These are phyloP conservation scores for Echinochloa phyllopogon DNA, from an alignment of 176 grass and related monocot genomes.

Conservation along the genomic window DNA sequence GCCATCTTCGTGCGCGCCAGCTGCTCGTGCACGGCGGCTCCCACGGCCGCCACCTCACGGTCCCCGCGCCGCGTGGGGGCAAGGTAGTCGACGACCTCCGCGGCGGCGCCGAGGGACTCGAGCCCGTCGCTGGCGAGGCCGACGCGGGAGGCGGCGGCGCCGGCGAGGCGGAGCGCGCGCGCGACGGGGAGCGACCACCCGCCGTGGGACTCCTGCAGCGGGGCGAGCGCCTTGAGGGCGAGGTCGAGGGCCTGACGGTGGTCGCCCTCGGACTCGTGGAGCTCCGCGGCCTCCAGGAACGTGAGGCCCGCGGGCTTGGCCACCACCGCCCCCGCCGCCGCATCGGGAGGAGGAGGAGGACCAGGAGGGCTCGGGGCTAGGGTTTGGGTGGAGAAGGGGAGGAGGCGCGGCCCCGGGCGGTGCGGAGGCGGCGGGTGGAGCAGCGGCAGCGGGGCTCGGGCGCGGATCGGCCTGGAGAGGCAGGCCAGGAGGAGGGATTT, in stretches of 20 bases:
- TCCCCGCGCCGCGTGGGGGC: neutral
- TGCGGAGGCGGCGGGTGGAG: neutral
- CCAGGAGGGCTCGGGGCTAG: conserved; percentile 25
- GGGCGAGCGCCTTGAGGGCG: conserved; percentile 53
- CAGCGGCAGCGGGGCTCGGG: neutral
- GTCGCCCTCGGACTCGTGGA: conserved; percentile 40
- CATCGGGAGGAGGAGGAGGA: neutral
- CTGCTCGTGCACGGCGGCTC: conserved; percentile 58
- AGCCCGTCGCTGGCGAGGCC: conserved; percentile 57
- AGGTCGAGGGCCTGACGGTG: conserved; percentile 59
- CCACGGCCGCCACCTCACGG: conserved; percentile 44
- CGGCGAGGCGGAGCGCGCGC: conserved; percentile 65
- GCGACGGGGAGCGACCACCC: conserved; percentile 75
- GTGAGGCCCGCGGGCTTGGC: conserved; percentile 38
- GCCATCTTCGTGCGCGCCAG: conserved; percentile 60
- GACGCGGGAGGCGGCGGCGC: conserved; percentile 54
- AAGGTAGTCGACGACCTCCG: conserved; percentile 53
- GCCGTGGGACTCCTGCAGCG: conserved; percentile 65
- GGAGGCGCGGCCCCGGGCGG: conserved; percentile 21
- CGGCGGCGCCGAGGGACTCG: conserved; percentile 66
- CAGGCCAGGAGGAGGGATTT: conserved; percentile 40
- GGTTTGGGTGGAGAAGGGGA: conserved; percentile 50
- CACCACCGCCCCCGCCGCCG: conserved; percentile 28
- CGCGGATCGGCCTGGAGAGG: conserved; percentile 46
- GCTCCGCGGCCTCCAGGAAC: conserved; percentile 54